Conservation (phyloP, 352 stramenopile genomes). For the Peronospora farinosa region DNA sequence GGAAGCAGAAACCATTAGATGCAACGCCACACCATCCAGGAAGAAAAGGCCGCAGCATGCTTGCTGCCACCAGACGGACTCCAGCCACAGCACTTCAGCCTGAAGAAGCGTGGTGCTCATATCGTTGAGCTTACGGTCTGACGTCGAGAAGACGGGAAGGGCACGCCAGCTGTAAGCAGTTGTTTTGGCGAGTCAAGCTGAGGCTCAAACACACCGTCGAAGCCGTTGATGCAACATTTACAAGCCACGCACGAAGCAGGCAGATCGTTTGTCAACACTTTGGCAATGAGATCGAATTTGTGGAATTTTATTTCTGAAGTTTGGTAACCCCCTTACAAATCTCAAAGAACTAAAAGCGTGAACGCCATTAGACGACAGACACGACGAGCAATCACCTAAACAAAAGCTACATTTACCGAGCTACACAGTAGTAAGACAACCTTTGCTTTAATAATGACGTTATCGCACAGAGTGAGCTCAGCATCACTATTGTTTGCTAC, state of each 20-base stretch:
- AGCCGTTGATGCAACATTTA: constrained; percentile 4
- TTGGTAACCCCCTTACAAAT: constrained; percentile 27
- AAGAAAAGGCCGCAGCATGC: no score
- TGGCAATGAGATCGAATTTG: neutral
- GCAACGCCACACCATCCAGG: no score
- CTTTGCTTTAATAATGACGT: no score
- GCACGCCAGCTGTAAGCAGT: constrained; percentile 19
- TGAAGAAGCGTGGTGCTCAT: constrained; percentile 10
- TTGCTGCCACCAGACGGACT: no score
- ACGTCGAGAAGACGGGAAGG: constrained; percentile 15
- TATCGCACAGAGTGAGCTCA: no score
- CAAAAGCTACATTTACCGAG: no score
- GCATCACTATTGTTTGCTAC: neutral
- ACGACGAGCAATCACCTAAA: no score
- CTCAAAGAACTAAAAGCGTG: constrained; percentile 4
- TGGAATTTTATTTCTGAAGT: constrained; percentile 15
- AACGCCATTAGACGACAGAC: constrained; percentile 2
- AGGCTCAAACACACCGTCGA: constrained; percentile 11
- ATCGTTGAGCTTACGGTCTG: constrained; percentile 25
- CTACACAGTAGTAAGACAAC: no score
- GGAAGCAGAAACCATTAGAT: no score
- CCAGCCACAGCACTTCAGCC: neutral
- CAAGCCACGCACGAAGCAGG: neutral
- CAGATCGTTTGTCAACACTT: neutral
- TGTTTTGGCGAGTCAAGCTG: constrained; percentile 6